A percentile compares a stretch with the other conserved stretches of the same genome.
Conservation (phyloP, 495 filamentous ascomycete genomes). For the Astrocystis sublimbata region DNA sequence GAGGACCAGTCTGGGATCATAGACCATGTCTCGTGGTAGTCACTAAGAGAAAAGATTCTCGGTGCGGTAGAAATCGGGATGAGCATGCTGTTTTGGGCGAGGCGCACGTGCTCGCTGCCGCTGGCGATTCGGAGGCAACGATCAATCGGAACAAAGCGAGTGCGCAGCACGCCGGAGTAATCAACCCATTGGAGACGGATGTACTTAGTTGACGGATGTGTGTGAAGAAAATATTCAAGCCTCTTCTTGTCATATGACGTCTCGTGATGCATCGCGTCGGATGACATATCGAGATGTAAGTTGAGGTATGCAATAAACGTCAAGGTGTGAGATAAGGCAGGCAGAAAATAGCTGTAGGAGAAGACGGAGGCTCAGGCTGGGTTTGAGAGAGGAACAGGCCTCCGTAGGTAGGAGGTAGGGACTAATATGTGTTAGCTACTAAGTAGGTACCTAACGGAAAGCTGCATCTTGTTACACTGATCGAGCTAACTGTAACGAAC, state of each 20-base stretch:
- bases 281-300: too few relatives aligned
- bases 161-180: slow-evolving; percentile 1
- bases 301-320: too few relatives aligned
- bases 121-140: slow-evolving; percentile 1
- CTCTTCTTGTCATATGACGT: neutral
- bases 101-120: neutral
- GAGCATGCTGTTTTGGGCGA: neutral
- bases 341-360: too few relatives aligned
- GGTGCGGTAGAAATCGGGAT: neutral
- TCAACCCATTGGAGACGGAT: neutral
- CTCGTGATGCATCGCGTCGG: too few relatives aligned
- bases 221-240: neutral
- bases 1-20: neutral
- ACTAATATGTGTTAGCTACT: too few relatives aligned
- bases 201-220: neutral
- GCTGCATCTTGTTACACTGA: too few relatives aligned
- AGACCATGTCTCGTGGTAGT: neutral
- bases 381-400: too few relatives aligned
- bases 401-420: too few relatives aligned
- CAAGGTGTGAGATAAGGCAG: too few relatives aligned
- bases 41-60: neutral
- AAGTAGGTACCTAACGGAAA: too few relatives aligned
- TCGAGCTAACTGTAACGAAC: too few relatives aligned
- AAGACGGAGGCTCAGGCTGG: too few relatives aligned
- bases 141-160: neutral